Evolutionary conservation across 352 stramenopile species (phyloP), one percentile per base, ranked within the genome.

Genomic region (Phytophthora sansomeana): DNA sequence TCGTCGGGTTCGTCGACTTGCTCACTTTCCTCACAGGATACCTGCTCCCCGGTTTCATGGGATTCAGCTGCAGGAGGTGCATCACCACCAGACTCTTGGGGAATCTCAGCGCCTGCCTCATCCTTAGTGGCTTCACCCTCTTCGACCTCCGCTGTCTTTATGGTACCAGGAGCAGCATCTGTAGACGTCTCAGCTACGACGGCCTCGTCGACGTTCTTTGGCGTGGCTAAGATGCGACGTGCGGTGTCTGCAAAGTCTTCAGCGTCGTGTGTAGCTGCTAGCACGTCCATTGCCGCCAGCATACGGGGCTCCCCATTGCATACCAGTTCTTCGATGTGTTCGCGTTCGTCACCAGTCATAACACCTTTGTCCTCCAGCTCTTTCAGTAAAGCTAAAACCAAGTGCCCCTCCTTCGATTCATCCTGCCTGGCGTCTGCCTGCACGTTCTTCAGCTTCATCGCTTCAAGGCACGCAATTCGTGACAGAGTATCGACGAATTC

Each of bases 401-500:
- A 48, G 9, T 66, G 50, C 0, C 63, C 50, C 8, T 87, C 72
- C 21, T 54, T 46, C 4, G 55, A 39, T 28, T 75, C 51, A 14
- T 64, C 46, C 17, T 58, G n/a, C 24, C 56, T 48, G 16, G 16
- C 36, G 6, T 63, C 48, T 16, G 17, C 35, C 53, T 69, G 33
- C 17, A 68, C 29, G 13, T 62, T 46, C 13, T 67, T 56, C 19
- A 65, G 17, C 26, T 70, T 69, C 24, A 57, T 62, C 17, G 48
- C 50, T 54, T 79, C 73, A 1, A 92, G 50, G 11, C 66, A 66
- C 5, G 77, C 74, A 36, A 92, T 77, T 1, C 79, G 86, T 16
- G 56, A 35, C 2, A 94, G 65, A 14, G 82, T 87, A 43, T 92
- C 83, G 5, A 72, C 63, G 48, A 94, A 92, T 46, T 92, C 83